These are phyloP conservation scores for Aristolochia contorta DNA, from an alignment of 164 flowering plant species.

Conservation along the genomic window DNA sequence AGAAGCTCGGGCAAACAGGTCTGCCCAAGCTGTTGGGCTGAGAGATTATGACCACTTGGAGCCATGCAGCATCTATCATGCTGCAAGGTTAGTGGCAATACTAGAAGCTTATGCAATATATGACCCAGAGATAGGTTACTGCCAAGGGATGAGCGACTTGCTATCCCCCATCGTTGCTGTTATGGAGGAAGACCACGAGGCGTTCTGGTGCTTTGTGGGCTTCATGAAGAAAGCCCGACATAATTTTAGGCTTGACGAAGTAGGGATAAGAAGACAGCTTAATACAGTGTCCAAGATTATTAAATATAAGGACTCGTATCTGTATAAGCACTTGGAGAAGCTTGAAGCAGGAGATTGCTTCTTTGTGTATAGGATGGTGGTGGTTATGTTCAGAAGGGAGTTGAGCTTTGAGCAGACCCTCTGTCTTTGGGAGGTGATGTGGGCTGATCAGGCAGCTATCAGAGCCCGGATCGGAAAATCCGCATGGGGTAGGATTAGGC, in stretches of 20 bases:
- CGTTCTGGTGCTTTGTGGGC: constrained; percentile 98
- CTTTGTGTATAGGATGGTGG: constrained; percentile 96
- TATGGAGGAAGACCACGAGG: constrained; percentile 71
- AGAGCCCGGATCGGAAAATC: constrained; percentile 82
- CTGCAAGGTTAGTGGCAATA: constrained; percentile 87
- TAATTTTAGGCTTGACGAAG: constrained; percentile 88
- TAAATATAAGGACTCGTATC: constrained; percentile 74
- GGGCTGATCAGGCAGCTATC: constrained; percentile 96
- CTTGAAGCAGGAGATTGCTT: constrained; percentile 90
- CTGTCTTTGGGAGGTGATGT: constrained; percentile 95
- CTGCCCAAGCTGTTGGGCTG: constrained; percentile 72
- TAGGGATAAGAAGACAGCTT: constrained; percentile 80
- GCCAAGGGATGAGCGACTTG: constrained; percentile 97
- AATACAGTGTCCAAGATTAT: constrained; percentile 77
- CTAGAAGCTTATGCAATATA: constrained; percentile 92
- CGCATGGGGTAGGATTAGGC: constrained; percentile 82
- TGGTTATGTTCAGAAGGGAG: constrained; percentile 91
- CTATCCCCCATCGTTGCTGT: constrained; percentile 87
- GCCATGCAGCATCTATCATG: constrained; percentile 66
- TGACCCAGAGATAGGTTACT: constrained; percentile 90
- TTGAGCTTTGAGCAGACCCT: constrained; percentile 74
- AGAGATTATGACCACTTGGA: constrained; percentile 82
- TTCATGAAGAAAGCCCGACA: constrained; percentile 93
- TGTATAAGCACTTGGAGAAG: constrained; percentile 78
- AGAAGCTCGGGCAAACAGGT: constrained; percentile 44